Base-by-base conservation (phyloP, 2,329 filamentous ascomycete genomes). In the Colletotrichum tropicale region DNA sequence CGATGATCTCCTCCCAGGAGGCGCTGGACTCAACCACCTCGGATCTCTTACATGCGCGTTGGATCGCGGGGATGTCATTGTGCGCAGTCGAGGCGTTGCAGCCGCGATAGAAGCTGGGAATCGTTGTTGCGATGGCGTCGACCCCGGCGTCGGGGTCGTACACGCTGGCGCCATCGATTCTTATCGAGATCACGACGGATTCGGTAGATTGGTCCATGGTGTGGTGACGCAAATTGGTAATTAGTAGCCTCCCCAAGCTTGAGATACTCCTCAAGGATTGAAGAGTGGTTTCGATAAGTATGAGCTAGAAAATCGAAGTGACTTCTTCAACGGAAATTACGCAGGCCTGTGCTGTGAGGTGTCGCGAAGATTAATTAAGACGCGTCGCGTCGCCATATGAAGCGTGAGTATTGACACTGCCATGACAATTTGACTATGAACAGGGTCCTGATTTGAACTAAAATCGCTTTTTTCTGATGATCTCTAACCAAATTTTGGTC, bases 211-310 rank as follows among this genome's bases (percentile, higher is more conserved):
- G 18, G 18, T 43, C 9, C 38, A 43, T 43, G 38, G 38, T 2
- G n/a, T n/a, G n/a, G n/a, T n/a, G n/a, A n/a, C n/a, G n/a, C n/a
- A n/a, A n/a, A n/a, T n/a, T n/a, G n/a, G n/a, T n/a, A n/a, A n/a
- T n/a, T n/a, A n/a, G n/a, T n/a, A n/a, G n/a, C 38, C 18, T 43
- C 5, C 9, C 9, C 1, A n/a, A 43, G 38, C 38, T 43, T 43
- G 38, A n/a, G 5, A 12, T 18, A 0, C 38, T 43, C 9, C 18
- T 10, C 4, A 10, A 43, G 9, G 0, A 12, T n/a, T n/a, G 18
- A n/a, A 43, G 18, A 43, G 38, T 43, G 16, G 8, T 43, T 18
- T 43, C 15, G 1, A 9, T 1, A 0, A 0, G 36, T 18, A 2
- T 43, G 38, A 43, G 38, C 38, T 43, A 18, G 38, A 10, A n/a